Base-by-base conservation (phyloP, 805 yeast genomes). In the Candida pini region DNA sequence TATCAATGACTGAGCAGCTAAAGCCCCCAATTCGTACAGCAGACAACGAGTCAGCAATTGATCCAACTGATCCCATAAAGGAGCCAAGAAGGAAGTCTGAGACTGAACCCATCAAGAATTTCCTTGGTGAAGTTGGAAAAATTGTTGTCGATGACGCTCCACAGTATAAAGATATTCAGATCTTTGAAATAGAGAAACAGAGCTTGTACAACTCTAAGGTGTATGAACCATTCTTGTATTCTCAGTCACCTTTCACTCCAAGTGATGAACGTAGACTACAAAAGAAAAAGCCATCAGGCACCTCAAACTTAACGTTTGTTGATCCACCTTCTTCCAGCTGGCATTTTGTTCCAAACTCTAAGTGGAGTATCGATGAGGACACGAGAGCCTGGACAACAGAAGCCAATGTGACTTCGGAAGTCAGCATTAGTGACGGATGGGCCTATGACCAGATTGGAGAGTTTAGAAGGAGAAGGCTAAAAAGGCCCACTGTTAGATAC, bases 121-220 rank as follows among this genome's bases (percentile, higher is more conserved):
- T n/a, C n/a, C n/a, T n/a, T n/a, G n/a, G n/a, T n/a, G n/a, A n/a
- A n/a, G 18, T 46, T 8, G 28, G 34, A 4, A 32, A 35, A 16
- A 75, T 76, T 41, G 73, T 88, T 7, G 63, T 84, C n/a, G 94
- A 85, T 51, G 87, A 79, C 38, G 61, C 71, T 0, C 81, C 87
- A 0, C 78, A 77, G 31, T 54, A 62, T 1, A 63, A 75, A 28
- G 54, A 62, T n/a, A 88, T 85, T 6, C 94, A 88, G 50, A 64
- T 89, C 1, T 89, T 69, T 54, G 95, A 88, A 55, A 66, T 88
- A 17, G 83, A 83, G 52, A 66, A 70, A 28, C 81, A 71, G 45
- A 82, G 82, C 25, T 57, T 76, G 18, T 69, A 81, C 2, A 38
- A 41, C 12, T 72, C 77, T 0, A 62, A 68, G 6, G 67, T 67